Evolutionary conservation across 73 alveolate genomes (phyloP).

Genomic region (Loxodes magnus): DNA sequence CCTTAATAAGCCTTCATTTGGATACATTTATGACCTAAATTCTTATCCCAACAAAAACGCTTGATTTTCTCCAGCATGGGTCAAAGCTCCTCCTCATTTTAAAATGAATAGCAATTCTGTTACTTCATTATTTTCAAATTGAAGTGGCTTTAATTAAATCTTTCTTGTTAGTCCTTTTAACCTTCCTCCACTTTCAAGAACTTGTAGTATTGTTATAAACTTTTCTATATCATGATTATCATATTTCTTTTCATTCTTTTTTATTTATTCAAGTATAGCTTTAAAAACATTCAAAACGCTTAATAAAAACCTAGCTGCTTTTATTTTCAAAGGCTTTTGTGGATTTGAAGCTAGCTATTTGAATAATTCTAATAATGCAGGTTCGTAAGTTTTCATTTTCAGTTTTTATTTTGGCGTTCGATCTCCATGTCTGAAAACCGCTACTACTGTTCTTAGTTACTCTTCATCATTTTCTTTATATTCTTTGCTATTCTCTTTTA

Average conservation of each 20-base stretch:
- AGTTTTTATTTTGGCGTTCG: conserved; percentile 91
- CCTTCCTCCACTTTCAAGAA: conserved; percentile 73
- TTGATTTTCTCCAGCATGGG: conserved; percentile 87
- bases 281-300: conserved; percentile 48
- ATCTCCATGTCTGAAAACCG: conserved; percentile 94
- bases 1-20: conserved; percentile 74
- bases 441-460: conserved; percentile 91
- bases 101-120: no score
- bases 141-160: no score
- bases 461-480: conserved; percentile 39
- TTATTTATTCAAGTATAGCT: no score
- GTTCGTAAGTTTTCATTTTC: conserved; percentile 79
- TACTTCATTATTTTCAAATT: no score
- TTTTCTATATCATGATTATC: conserved; percentile 65
- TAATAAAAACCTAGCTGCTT: conserved; percentile 42
- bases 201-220: conserved; percentile 68
- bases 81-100: conserved; percentile 94
- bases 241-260: no score
- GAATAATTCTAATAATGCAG: conserved; percentile 43
- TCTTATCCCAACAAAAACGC: conserved; percentile 69
- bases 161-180: no score
- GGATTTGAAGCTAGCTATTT: conserved; percentile 41
- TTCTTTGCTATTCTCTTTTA: conserved; percentile 8
- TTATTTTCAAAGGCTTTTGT: conserved; percentile 55
- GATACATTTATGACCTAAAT: conserved; percentile 72